Evolutionary conservation across 208 protist genomes (phyloP), one percentile per base, ranked within the genome.

Genomic region (Wallacemonas rigidus): DNA sequence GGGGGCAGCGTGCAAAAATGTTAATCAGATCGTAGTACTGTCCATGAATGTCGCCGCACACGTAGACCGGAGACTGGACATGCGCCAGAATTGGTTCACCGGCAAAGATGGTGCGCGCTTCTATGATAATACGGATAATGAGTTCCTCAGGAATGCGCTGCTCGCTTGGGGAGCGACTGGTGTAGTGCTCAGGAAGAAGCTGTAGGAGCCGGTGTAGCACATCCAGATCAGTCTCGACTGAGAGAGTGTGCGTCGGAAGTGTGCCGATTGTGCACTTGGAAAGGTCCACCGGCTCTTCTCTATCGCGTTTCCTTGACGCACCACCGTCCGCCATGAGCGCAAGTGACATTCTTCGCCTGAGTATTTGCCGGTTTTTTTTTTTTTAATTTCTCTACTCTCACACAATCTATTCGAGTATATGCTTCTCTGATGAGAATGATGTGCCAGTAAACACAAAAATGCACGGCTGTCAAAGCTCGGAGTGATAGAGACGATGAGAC

Each of bases 21-120:
- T 99, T 97, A 1, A 99, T 55, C 15, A 99, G 77, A 77, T 99
- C 98, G 77, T 98, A 99, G 78, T 96, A 99, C 81, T 99, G 98
- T 1, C 98, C 98, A 77, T 99, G 98, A 38, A 98, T 86, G 79
- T 99, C 98, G n/a, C 98, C 98, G 87, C 98, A 99, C 38, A 99
- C 89, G 40, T 94, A 99, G 40, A 99, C 85, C 38, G 94, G 94
- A 8, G 91, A 89, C 38, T 93, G 76, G 6, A 97, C 9, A 38
- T 93, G 67, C 1, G 90, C 62, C 0, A 96, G 35, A 36, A 89
- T 78, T 15, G 91, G 91, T 67, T 97, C 94, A 58, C 60, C 78
- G 0, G 74, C 68, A 58, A 97, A 88, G 48, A 96, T 76, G 5
- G 67, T 45, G 39, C 86, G 71, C 3, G 88, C 89, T 44, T 82